Conservation (phyloP, 441 rosid genomes). For the Adansonia gregorii region DNA sequence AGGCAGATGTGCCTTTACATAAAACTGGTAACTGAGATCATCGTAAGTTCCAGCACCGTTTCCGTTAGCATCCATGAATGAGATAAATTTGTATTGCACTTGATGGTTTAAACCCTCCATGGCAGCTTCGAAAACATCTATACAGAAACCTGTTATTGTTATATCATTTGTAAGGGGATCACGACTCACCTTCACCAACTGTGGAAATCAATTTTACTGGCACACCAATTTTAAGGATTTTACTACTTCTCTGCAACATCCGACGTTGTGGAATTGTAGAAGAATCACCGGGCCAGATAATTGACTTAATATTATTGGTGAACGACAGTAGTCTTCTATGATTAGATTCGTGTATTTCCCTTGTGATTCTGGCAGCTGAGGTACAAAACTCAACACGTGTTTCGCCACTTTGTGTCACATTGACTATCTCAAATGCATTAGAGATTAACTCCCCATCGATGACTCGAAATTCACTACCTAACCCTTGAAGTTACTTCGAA, state of each 20-base stretch:
- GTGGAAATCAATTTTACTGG: conserved; percentile 34
- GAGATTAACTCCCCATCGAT: conserved; percentile 27
- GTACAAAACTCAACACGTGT: conserved; percentile 39
- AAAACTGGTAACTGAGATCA: conserved; percentile 32
- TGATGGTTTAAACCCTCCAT: conserved; percentile 23
- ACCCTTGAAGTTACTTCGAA: conserved; percentile 29
- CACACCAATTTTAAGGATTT: conserved; percentile 39
- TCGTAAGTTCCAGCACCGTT: conserved; percentile 31
- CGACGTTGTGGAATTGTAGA: conserved; percentile 24
- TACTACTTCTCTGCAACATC: conserved; percentile 11
- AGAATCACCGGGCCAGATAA: conserved; percentile 44
- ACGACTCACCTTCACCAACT: conserved; percentile 26
- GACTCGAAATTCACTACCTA: conserved; percentile 37
- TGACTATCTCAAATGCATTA: conserved; percentile 39
- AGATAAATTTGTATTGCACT: conserved; percentile 33
- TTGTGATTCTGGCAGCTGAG: conserved; percentile 22
- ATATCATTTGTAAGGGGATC: conserved; percentile 27
- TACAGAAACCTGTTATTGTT: conserved; percentile 36
- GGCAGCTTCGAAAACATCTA: conserved; percentile 41
- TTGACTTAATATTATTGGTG: conserved; percentile 27
- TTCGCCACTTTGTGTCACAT: conserved; percentile 27
- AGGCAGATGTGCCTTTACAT: conserved; percentile 29
- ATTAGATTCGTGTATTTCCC: conserved; percentile 6
- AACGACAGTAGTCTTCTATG: conserved; percentile 27
- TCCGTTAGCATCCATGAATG: conserved; percentile 28